Conservation (phyloP, 2,329 filamentous ascomycete species). For the Sordariomycetes sp. region DNA sequence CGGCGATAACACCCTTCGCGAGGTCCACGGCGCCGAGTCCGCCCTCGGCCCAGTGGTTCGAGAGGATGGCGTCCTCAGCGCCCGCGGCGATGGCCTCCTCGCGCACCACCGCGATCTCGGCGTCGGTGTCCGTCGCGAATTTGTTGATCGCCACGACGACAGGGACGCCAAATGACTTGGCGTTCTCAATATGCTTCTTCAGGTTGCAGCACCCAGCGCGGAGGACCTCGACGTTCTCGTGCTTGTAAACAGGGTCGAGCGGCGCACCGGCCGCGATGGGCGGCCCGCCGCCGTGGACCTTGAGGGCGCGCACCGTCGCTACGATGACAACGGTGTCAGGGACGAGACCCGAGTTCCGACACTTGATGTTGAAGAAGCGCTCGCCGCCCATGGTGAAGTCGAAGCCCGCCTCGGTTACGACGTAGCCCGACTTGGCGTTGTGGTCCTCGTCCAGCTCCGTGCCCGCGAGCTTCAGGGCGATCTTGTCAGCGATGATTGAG, state of each 20-base stretch:
- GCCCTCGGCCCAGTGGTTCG: slow-evolving; percentile 95
- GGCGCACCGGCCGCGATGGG: slow-evolving; percentile 78
- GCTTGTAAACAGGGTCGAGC: slow-evolving; percentile 77
- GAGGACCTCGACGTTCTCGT: slow-evolving; percentile 87
- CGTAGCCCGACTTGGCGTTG: slow-evolving; percentile 72
- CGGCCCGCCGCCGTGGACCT: slow-evolving; percentile 95
- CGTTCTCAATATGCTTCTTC: slow-evolving; percentile 88
- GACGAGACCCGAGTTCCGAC: slow-evolving; percentile 80
- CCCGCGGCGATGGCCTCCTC: slow-evolving; percentile 87
- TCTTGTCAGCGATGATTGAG: slow-evolving; percentile 86
- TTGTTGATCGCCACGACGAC: slow-evolving; percentile 97
- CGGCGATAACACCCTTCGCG: slow-evolving; percentile 73
- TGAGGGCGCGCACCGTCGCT: slow-evolving; percentile 86
- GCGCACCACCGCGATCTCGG: slow-evolving; percentile 77
- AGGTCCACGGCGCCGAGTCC: slow-evolving; percentile 82
- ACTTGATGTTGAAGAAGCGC: slow-evolving; percentile 99
- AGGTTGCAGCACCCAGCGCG: slow-evolving; percentile 87
- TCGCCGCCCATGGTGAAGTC: slow-evolving; percentile 99
- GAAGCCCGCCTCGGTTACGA: slow-evolving; percentile 94
- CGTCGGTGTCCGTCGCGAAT: slow-evolving; percentile 86
- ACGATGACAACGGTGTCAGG: slow-evolving; percentile 93
- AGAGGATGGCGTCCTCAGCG: slow-evolving; percentile 82
- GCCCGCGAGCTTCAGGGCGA: slow-evolving; percentile 89
- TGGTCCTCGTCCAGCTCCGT: slow-evolving; percentile 87
- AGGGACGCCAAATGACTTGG: slow-evolving; percentile 76